Base-by-base conservation (phyloP, 257 asterid genomes). In the Solanum boliviense region DNA sequence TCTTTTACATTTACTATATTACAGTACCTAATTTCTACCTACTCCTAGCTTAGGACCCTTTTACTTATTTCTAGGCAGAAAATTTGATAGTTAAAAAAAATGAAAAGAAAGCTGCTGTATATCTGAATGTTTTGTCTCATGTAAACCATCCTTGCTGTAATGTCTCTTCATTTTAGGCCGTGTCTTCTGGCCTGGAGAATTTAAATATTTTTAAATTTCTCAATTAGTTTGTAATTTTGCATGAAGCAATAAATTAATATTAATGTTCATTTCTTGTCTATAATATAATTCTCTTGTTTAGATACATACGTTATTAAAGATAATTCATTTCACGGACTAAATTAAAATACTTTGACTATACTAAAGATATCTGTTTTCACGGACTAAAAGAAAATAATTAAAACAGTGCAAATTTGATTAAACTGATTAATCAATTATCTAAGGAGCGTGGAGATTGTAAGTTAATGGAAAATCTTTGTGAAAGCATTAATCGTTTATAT, bases 91-190 rank as follows among this genome's bases (percentile, higher is more conserved):
- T 87, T 86, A 84, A 90, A 87, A 84, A 86, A 91, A 67, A 74
- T 86, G 25, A 2, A 9, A 35, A 82, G 34, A 86, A 35, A 86
- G 86, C 58, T 79, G 91, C 83, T 70, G 25, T 21, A 34, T 85
- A 92, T 85, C 81, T 86, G 87, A 76, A 91, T 94, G 95, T 93
- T 91, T 92, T 92, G 95, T 94, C 95, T 88, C 91, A 91, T 92
- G 84, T 89, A 92, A 91, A 93, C 93, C 91, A 87, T 90, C 91
- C 92, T 92, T 87, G 85, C 68, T 89, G 46, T 38, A 35, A 34
- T 89, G 91, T 85, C 86, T 87, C 88, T 36, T 35, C 73, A 56
- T 67, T 56, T 56, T 78, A 87, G 86, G 79, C 75, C 85, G 70
- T 81, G 85, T 81, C 70, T 81, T 81, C 85, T 48, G 85, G n/a